These are phyloP conservation scores for Kwoniella heveanensis DNA, from an alignment of 768 basidiomycete species.

Conservation along the genomic window DNA sequence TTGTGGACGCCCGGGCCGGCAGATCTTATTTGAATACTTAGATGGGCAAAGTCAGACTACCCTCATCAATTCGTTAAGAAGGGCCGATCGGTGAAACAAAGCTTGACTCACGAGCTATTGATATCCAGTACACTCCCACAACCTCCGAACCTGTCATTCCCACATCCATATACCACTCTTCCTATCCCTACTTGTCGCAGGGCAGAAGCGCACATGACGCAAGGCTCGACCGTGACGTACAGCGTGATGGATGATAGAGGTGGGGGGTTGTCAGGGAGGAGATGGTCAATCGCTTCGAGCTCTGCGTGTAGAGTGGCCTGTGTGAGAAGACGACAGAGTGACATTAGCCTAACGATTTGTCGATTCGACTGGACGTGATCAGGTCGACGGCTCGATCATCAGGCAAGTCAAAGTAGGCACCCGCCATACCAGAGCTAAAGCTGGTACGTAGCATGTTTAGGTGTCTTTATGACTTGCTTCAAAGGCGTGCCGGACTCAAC, in stretches of 20 bases:
- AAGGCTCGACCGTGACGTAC: constrained; percentile 98
- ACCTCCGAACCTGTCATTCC: constrained; percentile 94
- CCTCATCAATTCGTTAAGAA: neutral
- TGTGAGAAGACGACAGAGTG: neutral
- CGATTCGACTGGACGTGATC: no score
- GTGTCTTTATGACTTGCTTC: no score
- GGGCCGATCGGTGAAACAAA: neutral
- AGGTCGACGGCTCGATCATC: neutral
- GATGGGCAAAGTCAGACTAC: no score
- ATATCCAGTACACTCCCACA: constrained; percentile 92
- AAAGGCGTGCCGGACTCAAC: no score
- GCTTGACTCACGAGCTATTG: constrained; percentile 65
- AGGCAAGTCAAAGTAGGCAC: no score
- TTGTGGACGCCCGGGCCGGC: no score
- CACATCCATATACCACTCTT: constrained; percentile 88
- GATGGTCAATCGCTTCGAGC: constrained; percentile 89
- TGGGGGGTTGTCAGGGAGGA: constrained; percentile 68
- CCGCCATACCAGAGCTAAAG: no score
- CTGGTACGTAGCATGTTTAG: no score
- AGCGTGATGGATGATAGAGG: constrained; percentile 78
- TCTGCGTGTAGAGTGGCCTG: constrained; percentile 97
- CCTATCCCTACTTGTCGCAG: constrained; percentile 89
- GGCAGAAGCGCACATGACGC: constrained; percentile 98
- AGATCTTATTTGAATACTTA: no score
- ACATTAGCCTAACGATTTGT: no score